Percentiles rank a stretch among this genome's conserved stretches.
phyloP scores from a whole-genome alignment of 805 yeast species.

The Aciculoconidium aculeatum region DNA sequence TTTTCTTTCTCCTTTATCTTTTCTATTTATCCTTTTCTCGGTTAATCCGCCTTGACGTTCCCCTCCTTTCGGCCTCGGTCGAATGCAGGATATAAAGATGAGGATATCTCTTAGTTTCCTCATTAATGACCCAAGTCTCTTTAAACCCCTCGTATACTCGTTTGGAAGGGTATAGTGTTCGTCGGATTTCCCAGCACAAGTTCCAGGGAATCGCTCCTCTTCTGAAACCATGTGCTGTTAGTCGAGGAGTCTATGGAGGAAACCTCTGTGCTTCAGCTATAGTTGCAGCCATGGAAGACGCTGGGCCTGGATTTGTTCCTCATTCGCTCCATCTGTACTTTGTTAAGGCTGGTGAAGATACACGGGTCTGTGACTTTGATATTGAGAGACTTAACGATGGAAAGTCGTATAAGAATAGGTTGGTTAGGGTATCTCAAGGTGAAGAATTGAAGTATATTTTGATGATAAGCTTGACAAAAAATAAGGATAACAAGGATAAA shows the following conservation, averaged over 20 bases:
- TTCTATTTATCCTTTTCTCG: too few relatives aligned
- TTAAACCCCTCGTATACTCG: too few relatives aligned
- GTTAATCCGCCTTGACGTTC: too few relatives aligned
- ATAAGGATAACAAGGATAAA: constrained; percentile 11
- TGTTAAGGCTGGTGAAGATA: constrained; percentile 32
- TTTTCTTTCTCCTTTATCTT: too few relatives aligned
- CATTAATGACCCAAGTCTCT: too few relatives aligned
- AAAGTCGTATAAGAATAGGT: constrained; percentile 29
- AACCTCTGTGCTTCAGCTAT: constrained; percentile 30
- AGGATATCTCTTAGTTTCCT: too few relatives aligned
- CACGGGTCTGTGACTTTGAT: constrained; percentile 21
- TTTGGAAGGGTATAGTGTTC: too few relatives aligned
- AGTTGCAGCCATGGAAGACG: constrained; percentile 28
- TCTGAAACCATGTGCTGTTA: constrained; percentile 14
- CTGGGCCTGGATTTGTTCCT: constrained; percentile 28
- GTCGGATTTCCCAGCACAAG: constrained; percentile 5
- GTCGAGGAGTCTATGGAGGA: constrained; percentile 39
- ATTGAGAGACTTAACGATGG: constrained; percentile 33
- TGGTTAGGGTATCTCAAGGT: constrained; percentile 25
- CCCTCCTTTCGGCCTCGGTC: too few relatives aligned
- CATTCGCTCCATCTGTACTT: constrained; percentile 38
- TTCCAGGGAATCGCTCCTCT: constrained; percentile 14
- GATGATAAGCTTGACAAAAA: constrained; percentile 29
- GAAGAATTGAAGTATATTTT: constrained; percentile 25
- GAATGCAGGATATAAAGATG: too few relatives aligned